These are phyloP conservation scores for Linanthus parryae DNA, from an alignment of 148 eudicot species.

Conservation along the genomic window DNA sequence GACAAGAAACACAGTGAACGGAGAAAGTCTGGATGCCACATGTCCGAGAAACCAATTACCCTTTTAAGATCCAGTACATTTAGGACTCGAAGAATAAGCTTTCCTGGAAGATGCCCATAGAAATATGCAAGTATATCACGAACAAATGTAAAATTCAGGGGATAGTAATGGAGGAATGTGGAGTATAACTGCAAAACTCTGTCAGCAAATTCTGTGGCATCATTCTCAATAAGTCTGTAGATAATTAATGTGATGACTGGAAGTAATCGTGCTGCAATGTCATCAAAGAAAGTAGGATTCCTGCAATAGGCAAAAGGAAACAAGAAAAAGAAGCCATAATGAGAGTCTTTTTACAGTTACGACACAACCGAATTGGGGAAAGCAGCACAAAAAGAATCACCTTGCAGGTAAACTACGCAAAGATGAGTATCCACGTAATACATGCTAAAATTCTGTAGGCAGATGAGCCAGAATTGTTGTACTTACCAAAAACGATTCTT, in stretches of 20 bases:
- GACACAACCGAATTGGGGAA: too few relatives aligned
- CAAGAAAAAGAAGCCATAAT: background rate
- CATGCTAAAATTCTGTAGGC: too few relatives aligned
- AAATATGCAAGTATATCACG: conserved; percentile 97
- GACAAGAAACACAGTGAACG: conserved; percentile 1
- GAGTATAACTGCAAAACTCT: conserved; percentile 69
- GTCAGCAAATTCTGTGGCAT: conserved; percentile 79
- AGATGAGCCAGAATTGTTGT: too few relatives aligned
- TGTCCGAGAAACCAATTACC: conserved; percentile 30
- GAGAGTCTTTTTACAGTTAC: too few relatives aligned
- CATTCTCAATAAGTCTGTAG: conserved; percentile 93
- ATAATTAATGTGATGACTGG: conserved; percentile 89
- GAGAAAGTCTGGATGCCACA: background rate
- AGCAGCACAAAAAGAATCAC: too few relatives aligned
- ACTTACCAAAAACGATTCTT: too few relatives aligned
- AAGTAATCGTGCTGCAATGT: conserved; percentile 82
- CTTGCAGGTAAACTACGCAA: too few relatives aligned
- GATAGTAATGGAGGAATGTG: conserved; percentile 67
- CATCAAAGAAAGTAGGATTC: conserved; percentile 90
- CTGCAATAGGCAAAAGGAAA: conserved; percentile 31
- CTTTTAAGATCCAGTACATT: conserved; percentile 73
- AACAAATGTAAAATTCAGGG: conserved; percentile 90
- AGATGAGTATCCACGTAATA: too few relatives aligned
- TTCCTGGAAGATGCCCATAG: conserved; percentile 89
- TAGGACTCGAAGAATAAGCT: conserved; percentile 75